A percentile compares a stretch with the other conserved stretches of the same genome.
phyloP scores from a whole-genome alignment of 2,329 filamentous ascomycete genomes.

The Penicillium sp. region DNA sequence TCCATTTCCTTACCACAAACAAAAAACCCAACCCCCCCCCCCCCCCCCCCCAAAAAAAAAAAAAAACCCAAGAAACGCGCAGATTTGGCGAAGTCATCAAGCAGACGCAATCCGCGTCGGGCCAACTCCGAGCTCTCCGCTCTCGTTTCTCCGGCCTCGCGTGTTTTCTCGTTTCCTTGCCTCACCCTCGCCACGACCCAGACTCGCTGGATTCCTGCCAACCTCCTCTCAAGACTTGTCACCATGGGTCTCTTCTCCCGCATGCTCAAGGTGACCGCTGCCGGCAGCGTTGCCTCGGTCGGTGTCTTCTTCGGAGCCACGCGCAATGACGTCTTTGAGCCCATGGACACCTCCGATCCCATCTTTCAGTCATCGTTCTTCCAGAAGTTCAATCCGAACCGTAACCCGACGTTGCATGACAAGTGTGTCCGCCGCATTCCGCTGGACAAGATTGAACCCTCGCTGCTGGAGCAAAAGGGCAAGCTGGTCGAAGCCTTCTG shows the following conservation, averaged over 20 bases:
- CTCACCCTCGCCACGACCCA: too few relatives aligned
- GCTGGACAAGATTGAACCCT: constrained; percentile 61
- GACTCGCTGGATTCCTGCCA: too few relatives aligned
- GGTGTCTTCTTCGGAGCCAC: constrained; percentile 55
- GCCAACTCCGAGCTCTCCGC: too few relatives aligned
- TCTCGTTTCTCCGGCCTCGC: too few relatives aligned
- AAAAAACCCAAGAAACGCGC: too few relatives aligned
- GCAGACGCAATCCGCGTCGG: too few relatives aligned
- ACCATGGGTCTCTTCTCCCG: constrained; percentile 56
- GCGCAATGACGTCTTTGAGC: constrained; percentile 56
- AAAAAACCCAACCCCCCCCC: too few relatives aligned
- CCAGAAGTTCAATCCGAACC: constrained; percentile 59
- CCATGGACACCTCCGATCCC: constrained; percentile 58
- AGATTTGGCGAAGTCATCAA: too few relatives aligned
- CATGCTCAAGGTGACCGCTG: constrained; percentile 45
- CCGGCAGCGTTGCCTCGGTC: constrained; percentile 49
- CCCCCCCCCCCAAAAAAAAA: too few relatives aligned
- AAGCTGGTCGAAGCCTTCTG: constrained; percentile 64
- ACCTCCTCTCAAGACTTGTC: constrained; percentile 1
- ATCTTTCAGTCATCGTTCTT: constrained; percentile 60
- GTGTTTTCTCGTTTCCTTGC: too few relatives aligned
- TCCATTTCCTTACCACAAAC: too few relatives aligned
- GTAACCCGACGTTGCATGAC: constrained; percentile 64
- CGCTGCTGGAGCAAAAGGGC: constrained; percentile 60
- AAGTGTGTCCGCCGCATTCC: constrained; percentile 62